Evolutionary conservation across 139 green algal species (phyloP).

Genomic region (Ostreobium quekettii): DNA sequence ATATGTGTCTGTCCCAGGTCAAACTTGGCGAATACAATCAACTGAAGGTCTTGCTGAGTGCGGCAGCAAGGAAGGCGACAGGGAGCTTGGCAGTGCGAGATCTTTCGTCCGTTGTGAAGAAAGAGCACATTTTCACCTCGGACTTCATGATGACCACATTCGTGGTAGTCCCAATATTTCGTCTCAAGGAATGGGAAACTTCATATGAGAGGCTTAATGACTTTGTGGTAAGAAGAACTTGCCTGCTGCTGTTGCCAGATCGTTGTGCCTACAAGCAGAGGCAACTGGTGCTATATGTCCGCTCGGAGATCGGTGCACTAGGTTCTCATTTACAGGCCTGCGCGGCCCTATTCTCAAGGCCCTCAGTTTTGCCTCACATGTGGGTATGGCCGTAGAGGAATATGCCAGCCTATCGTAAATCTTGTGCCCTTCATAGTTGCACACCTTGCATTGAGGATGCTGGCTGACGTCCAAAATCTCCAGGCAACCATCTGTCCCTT

Average conservation of each 20-base stretch:
- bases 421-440: no score
- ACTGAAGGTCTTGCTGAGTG: constrained; percentile 60
- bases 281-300: no score
- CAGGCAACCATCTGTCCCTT: no score
- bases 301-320: no score
- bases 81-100: constrained; percentile 87
- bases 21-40: constrained; percentile 78
- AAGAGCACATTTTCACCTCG: constrained; percentile 60
- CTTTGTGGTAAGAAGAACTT: constrained; percentile 70
- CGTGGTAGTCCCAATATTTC: constrained; percentile 76
- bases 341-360: no score
- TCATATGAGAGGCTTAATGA: constrained; percentile 83
- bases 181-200: constrained; percentile 69
- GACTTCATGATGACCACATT: constrained; percentile 91
- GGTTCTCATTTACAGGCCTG: no score
- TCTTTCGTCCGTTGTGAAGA: constrained; percentile 60
- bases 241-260: background rate
- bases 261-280: no score
- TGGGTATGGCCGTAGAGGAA: no score
- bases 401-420: no score
- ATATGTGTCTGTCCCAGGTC: constrained; percentile 36
- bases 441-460: no score
- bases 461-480: no score
- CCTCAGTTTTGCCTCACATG: no score
- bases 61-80: constrained; percentile 63